Base-by-base conservation (phyloP, 768 basidiomycete species). In the Aureoboletus auriporus region DNA sequence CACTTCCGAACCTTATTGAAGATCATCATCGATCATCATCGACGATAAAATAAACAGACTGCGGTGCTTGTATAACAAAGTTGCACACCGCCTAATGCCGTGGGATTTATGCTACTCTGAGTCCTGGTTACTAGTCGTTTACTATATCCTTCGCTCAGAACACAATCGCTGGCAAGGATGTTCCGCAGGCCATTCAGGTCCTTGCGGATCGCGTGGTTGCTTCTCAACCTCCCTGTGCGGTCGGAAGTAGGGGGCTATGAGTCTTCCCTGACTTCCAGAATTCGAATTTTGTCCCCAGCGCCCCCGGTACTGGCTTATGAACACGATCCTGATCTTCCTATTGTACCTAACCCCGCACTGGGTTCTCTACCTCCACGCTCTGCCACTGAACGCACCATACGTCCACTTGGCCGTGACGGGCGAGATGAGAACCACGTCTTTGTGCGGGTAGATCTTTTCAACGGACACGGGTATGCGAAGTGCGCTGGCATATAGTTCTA, bases 371-470 rank as follows among this genome's bases (percentile, higher is more conserved):
- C 67, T 14, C 48, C 60, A 5, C 48, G 67, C 27, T 64, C 65
- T 47, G 65, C 66, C 7, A 66, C 65, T 8, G 65, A 66, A 42
- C 66, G 67, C 17, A 59, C 68, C 49, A 55, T 64, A 27, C 66
- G 65, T 47, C 39, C 38, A 44, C 55, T 66, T 12, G 31, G n/a
- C n/a, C n/a, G n/a, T n/a, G 61, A 67, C 29, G 37, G 29, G 33
- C 59, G 61, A 33, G 64, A 68, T 9, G 66, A 63, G 28, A 63
- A 56, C 39, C 56, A 56, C 7, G 53, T 53, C 10, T 50, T 68
- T 12, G 60, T 60, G 13, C 65, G 65, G 8, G 65, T 9, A 56
- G 65, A 45, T 68, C 65, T 26, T 65, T 39, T 68, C 65, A 14
- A 51, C 66, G 13, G 65, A 66, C 33, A 46, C 61, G 49, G 52